A percentile compares a stretch with the other conserved stretches of the same genome.
phyloP scores from a whole-genome alignment of 2,329 filamentous ascomycete species.

The Calonectria hongkongensis region DNA sequence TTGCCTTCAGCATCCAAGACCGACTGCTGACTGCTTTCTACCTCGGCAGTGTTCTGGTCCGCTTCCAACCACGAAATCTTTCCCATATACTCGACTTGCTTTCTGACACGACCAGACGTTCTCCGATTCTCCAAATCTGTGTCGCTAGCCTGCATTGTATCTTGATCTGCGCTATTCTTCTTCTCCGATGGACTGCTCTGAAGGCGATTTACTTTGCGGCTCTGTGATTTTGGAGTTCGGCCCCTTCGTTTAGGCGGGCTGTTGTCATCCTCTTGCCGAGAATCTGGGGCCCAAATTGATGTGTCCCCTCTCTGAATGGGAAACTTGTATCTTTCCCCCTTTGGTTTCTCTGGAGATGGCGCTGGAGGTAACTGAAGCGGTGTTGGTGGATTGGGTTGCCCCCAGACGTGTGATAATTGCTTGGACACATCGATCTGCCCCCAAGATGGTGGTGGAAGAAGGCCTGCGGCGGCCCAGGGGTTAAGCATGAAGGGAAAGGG shows the following conservation, averaged over 20 bases:
- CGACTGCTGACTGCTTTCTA: slow-evolving; percentile 44
- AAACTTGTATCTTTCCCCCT: slow-evolving; percentile 57
- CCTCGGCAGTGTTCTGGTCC: slow-evolving; percentile 39
- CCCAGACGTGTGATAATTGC: slow-evolving; percentile 26
- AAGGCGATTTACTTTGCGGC: not conserved
- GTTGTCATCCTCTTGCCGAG: slow-evolving; percentile 32
- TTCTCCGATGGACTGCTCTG: slow-evolving; percentile 4
- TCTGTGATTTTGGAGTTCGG: slow-evolving; percentile 1
- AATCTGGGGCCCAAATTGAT: slow-evolving; percentile 60
- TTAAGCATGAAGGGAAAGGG: slow-evolving; percentile 27
- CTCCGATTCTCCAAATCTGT: slow-evolving; percentile 45
- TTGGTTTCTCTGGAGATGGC: slow-evolving; percentile 37
- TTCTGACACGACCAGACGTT: slow-evolving; percentile 55
- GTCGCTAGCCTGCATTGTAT: not conserved
- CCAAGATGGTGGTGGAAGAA: slow-evolving; percentile 32
- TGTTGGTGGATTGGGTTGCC: not conserved
- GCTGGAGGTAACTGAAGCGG: slow-evolving; percentile 12
- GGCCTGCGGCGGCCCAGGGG: slow-evolving; percentile 41
- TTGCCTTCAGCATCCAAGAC: slow-evolving; percentile 26
- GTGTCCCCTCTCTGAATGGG: slow-evolving; percentile 54
- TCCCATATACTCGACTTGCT: slow-evolving; percentile 56
- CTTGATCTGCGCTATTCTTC: slow-evolving; percentile 19
- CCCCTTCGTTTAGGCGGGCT: slow-evolving; percentile 8
- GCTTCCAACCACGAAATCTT: slow-evolving; percentile 57
- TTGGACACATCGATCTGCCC: not conserved